phyloP scores from a whole-genome alignment of 176 grass and related monocot genomes.

The Aechmea fasciata region DNA sequence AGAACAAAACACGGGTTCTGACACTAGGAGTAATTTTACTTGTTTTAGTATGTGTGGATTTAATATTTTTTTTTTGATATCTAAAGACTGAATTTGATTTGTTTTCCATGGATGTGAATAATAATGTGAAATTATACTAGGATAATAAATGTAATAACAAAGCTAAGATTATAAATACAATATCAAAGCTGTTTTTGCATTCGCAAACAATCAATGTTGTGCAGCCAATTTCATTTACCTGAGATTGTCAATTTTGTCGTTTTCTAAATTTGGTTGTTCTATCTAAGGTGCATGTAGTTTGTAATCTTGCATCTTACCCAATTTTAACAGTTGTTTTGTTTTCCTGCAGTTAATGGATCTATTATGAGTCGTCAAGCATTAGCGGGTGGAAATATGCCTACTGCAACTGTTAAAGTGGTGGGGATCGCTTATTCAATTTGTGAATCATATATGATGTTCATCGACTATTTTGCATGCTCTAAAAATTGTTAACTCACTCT shows the following conservation, averaged over 20 bases:
- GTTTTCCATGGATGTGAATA: no score
- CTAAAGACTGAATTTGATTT: no score
- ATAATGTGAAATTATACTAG: no score
- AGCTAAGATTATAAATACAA: not conserved
- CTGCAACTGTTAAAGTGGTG: slow-evolving; percentile 63
- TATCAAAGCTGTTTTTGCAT: slow-evolving; percentile 5
- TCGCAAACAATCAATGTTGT: not conserved
- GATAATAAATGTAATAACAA: no score
- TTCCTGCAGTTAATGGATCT: slow-evolving; percentile 44
- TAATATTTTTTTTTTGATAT: no score
- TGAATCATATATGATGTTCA: not conserved
- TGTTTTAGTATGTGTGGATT: no score
- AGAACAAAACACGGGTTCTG: no score
- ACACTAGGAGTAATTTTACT: no score
- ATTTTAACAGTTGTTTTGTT: slow-evolving; percentile 11
- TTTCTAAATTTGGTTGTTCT: not conserved
- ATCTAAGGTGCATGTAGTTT: not conserved
- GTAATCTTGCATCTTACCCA: not conserved
- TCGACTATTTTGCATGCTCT: not conserved
- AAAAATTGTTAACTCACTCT: not conserved
- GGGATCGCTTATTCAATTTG: slow-evolving; percentile 9
- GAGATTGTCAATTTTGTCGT: not conserved
- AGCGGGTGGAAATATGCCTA: slow-evolving; percentile 31
- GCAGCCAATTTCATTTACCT: not conserved
- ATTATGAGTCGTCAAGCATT: slow-evolving; percentile 40